A percentile compares a stretch with the other conserved stretches of the same genome.
Evolutionary conservation across 139 green algal genomes (phyloP).

Genomic region (Chlamydomonas incerta): DNA sequence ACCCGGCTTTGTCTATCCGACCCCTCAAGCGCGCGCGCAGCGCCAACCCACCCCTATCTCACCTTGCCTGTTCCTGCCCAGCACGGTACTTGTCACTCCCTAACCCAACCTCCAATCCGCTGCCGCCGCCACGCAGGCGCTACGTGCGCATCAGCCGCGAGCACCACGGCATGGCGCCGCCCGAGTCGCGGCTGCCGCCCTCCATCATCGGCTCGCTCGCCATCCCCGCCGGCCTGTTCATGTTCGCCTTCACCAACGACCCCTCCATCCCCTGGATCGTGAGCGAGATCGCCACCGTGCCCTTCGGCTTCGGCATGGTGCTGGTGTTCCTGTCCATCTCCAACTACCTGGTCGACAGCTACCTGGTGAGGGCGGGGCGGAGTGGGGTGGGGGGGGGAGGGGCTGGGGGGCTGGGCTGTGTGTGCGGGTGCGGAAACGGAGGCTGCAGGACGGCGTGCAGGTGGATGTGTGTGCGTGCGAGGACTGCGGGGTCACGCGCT

Average conservation of each 20-base stretch:
- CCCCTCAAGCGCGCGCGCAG: too few species aligned
- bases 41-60: too few species aligned
- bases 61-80: too few species aligned
- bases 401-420: too few species aligned
- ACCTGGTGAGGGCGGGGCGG: neutral
- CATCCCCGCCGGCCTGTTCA: slow-evolving; percentile 28
- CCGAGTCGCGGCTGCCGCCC: slow-evolving; percentile 34
- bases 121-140: neutral
- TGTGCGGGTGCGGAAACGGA: too few species aligned
- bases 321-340: slow-evolving; percentile 4
- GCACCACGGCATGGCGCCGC: neutral
- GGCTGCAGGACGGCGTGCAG: too few species aligned
- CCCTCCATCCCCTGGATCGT: slow-evolving; percentile 19
- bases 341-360: slow-evolving; percentile 32
- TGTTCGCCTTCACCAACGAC: slow-evolving; percentile 33
- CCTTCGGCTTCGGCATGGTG: slow-evolving; percentile 42
- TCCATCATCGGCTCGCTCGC: slow-evolving; percentile 5
- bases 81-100: too few species aligned
- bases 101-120: too few species aligned
- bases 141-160: neutral
- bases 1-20: too few species aligned
- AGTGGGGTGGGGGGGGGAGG: too few species aligned
- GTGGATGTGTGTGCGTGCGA: too few species aligned
- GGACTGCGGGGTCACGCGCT: too few species aligned
- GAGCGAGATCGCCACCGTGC: neutral